Evolutionary conservation across 1,284 basidiomycete genomes (phyloP).

Genomic region (Ustilago trichophora): DNA sequence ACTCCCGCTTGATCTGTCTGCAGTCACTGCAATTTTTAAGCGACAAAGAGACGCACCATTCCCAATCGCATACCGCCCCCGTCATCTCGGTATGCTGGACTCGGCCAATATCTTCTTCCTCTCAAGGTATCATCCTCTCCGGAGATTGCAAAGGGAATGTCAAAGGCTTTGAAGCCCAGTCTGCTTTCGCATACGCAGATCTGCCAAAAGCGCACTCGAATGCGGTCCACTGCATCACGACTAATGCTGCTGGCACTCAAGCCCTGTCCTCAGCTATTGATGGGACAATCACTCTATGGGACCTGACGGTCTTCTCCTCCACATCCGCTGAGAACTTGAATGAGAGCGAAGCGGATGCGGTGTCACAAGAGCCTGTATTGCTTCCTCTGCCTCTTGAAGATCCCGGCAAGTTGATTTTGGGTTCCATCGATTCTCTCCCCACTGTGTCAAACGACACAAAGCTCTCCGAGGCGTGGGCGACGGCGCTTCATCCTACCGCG

Average conservation of each 20-base stretch:
- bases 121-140: conserved; percentile 20
- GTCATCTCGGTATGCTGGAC: conserved; percentile 40
- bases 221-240: conserved; percentile 29
- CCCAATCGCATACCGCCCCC: conserved; percentile 27
- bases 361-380: conserved; percentile 1
- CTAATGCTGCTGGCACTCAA: conserved; percentile 1
- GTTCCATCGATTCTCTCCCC: conserved; percentile 15
- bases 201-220: conserved; percentile 19
- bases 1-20: too few relatives aligned
- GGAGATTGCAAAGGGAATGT: conserved; percentile 24
- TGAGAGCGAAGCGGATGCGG: not conserved
- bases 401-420: not conserved
- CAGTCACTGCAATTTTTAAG: conserved; percentile 46
- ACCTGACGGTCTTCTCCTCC: conserved; percentile 3
- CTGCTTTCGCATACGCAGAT: conserved; percentile 2
- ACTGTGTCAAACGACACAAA: not conserved
- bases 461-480: conserved; percentile 41
- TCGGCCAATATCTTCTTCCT: conserved; percentile 5
- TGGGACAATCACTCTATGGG: conserved; percentile 38
- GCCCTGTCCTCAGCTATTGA: conserved; percentile 30
- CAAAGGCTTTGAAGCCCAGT: conserved; percentile 20
- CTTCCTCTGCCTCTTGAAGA: conserved; percentile 19
- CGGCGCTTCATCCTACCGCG: conserved; percentile 18
- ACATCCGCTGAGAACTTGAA: not conserved
- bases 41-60: conserved; percentile 30